Evolutionary conservation across 2,329 filamentous ascomycete species (phyloP).

Genomic region (Cercospora zeina): DNA sequence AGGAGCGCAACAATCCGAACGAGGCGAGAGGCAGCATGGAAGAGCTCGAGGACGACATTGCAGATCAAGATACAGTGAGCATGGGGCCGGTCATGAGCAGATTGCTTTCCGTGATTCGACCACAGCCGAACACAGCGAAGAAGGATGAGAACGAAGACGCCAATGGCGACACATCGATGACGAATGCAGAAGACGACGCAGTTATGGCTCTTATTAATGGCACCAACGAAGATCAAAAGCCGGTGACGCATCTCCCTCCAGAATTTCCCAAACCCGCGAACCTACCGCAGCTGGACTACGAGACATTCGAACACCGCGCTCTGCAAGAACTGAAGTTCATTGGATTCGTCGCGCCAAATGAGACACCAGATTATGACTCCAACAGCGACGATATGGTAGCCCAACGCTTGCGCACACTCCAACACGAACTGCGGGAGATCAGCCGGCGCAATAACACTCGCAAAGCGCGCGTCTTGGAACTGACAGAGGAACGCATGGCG

Average conservation of each 20-base stretch:
- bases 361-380: constrained; percentile 75
- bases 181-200: constrained; percentile 49
- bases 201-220: constrained; percentile 31
- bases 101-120: constrained; percentile 76
- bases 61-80: constrained; percentile 85
- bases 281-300: constrained; percentile 69
- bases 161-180: constrained; percentile 48
- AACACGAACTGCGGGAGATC: constrained; percentile 77
- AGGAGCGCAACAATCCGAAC: constrained; percentile 69
- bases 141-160: constrained; percentile 52
- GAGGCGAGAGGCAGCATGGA: constrained; percentile 84
- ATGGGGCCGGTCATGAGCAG: constrained; percentile 83
- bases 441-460: constrained; percentile 86
- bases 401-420: constrained; percentile 80
- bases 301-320: constrained; percentile 83
- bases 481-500: constrained; percentile 89
- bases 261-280: constrained; percentile 35
- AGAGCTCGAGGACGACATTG: constrained; percentile 79
- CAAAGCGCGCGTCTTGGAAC: constrained; percentile 80
- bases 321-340: constrained; percentile 89
- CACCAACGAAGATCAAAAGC: constrained; percentile 46
- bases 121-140: constrained; percentile 58
- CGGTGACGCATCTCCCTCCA: constrained; percentile 72
- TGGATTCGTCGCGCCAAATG: constrained; percentile 69
- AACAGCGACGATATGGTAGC: constrained; percentile 94